Base-by-base conservation (phyloP, 331 rosid genomes). In the Cydonia oblonga region DNA sequence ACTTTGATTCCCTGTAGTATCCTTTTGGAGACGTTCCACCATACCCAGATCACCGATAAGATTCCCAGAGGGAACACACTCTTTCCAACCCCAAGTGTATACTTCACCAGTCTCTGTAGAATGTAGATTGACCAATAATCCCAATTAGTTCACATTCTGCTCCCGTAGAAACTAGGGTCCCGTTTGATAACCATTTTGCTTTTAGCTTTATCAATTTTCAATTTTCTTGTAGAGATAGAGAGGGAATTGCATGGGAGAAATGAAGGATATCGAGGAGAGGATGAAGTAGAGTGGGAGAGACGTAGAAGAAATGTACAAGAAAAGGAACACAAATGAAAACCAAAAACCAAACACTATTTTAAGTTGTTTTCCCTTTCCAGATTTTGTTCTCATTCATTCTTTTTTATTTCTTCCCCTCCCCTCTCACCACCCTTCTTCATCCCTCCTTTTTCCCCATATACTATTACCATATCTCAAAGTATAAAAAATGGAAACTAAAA, bases 41-140 rank as follows among this genome's bases (percentile, higher is more conserved):
- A 76, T 35, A 19, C 74, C 67, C 83, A 88, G 83, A 79, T 88
- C 92, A 69, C 79, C 33, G 69, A 89, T 71, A 35, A 84, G 60
- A 76, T 87, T 90, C 33, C 85, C 92, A 28, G 97, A 87, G 19
- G 98, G 97, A 64, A 90, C 82, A 23, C 97, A 93, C 86, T 93
- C 98, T 76, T 84, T 93, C 98, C 98, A 93, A 23, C 98, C 98
- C 98, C 98, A 93, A 5, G 93, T 83, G 70, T 84, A 90, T 7
- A 86, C 85, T 62, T 87, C 96, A 74, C 96, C 98, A 38, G 65
- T 69, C 40, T 81, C 97, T 90, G 82, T 61, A 56, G 10, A 1
- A 56, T 10, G 54, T 49, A 83, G 7, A 73, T 19, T 13, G 16
- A 77, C 71, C 28, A 76, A 42, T 16, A 76, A n/a, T 9, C 46